Conservation (phyloP, 1,284 basidiomycete species). For the Rhodotorula sp. region DNA sequence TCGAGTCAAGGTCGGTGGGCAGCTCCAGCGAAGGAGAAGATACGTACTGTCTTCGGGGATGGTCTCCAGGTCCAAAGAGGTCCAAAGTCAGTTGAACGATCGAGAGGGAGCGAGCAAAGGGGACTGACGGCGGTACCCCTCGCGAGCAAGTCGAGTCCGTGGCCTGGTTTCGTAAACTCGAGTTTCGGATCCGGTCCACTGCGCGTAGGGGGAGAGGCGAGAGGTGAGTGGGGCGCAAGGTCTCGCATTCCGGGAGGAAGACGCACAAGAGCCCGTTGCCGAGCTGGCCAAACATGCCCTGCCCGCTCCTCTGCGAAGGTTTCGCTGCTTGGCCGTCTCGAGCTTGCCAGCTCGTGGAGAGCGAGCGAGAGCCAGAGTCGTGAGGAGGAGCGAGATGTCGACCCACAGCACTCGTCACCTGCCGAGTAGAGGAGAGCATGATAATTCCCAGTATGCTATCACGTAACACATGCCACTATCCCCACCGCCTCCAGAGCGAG, state of each 20-base stretch:
- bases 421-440: neutral
- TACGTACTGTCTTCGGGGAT: conserved; percentile 11
- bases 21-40: too few relatives aligned
- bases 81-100: too few relatives aligned
- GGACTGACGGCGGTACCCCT: conserved; percentile 60
- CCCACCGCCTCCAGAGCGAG: too few relatives aligned
- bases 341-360: too few relatives aligned
- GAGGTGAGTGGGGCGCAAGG: neutral
- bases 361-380: neutral
- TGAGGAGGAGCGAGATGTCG: neutral
- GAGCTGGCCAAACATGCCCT: conserved; percentile 17
- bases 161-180: conserved; percentile 74
- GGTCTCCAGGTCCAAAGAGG: neutral
- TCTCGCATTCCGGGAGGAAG: neutral
- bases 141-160: conserved; percentile 69
- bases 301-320: neutral
- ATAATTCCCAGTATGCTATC: neutral
- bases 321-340: too few relatives aligned
- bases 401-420: neutral
- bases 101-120: neutral
- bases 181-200: conserved; percentile 71
- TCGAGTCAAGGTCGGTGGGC: too few relatives aligned
- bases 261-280: conserved; percentile 29
- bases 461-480: neutral
- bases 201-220: neutral